These are phyloP conservation scores for Starmerella scarabaei DNA, from an alignment of 805 yeast genomes.

Conservation along the genomic window DNA sequence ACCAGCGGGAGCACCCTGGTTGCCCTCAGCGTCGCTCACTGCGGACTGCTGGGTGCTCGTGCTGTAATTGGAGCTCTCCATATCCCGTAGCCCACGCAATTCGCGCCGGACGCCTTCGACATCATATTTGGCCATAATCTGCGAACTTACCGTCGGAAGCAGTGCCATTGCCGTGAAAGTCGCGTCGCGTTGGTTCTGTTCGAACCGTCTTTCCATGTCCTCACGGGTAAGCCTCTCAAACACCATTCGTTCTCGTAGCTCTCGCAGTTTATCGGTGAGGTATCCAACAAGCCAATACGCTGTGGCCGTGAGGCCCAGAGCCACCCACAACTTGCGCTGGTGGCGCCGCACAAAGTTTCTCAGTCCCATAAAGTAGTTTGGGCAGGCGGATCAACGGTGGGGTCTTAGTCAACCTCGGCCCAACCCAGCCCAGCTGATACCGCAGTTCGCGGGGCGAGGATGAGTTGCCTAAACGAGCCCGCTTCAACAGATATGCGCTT, in stretches of 20 bases:
- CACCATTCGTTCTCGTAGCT: conserved; percentile 39
- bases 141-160: conserved; percentile 59
- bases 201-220: conserved; percentile 66
- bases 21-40: neutral
- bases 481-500: too few species aligned
- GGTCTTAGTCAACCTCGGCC: neutral
- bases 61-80: neutral
- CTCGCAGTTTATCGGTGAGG: conserved; percentile 34
- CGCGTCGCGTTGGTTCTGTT: conserved; percentile 87
- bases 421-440: neutral
- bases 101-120: conserved; percentile 64
- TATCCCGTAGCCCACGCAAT: conserved; percentile 44
- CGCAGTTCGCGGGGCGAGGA: neutral
- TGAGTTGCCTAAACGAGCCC: neutral
- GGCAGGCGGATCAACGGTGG: too few species aligned
- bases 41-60: neutral
- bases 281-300: conserved; percentile 35
- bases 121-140: conserved; percentile 47
- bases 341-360: conserved; percentile 34
- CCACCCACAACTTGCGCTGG: conserved; percentile 32
- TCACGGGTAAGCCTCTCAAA: conserved; percentile 51
- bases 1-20: neutral
- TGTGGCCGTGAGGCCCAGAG: conserved; percentile 35
- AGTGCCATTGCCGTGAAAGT: conserved; percentile 70
- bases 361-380: conserved; percentile 15